These are phyloP conservation scores for Hypoxylon fragiforme DNA, from an alignment of 495 filamentous ascomycete species.

Conservation along the genomic window DNA sequence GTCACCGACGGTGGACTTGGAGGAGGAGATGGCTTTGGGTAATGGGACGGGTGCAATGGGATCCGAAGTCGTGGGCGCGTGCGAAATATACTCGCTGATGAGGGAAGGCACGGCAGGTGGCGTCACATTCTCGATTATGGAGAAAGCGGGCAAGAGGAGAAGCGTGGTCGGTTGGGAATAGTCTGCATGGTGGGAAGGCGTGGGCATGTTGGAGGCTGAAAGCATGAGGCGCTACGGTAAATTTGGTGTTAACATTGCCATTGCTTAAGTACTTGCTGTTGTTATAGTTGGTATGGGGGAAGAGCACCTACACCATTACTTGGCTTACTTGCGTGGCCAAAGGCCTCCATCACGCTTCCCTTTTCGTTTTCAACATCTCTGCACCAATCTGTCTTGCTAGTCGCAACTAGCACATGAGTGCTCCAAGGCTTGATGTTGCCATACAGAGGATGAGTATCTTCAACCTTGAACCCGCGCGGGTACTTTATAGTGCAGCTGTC, in stretches of 20 bases:
- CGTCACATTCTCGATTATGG: slow-evolving; percentile 81
- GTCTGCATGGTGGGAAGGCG: slow-evolving; percentile 61
- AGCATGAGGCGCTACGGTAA: slow-evolving; percentile 74
- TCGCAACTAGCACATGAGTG: slow-evolving; percentile 89
- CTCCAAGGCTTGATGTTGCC: slow-evolving; percentile 87
- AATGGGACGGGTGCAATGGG: slow-evolving; percentile 56
- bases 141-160: slow-evolving; percentile 86
- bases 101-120: slow-evolving; percentile 73
- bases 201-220: slow-evolving; percentile 90
- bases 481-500: slow-evolving; percentile 76
- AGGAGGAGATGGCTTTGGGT: slow-evolving; percentile 56
- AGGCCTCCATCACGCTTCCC: slow-evolving; percentile 93
- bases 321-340: slow-evolving; percentile 63
- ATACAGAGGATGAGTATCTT: slow-evolving; percentile 78
- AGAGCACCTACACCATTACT: slow-evolving; percentile 69
- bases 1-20: slow-evolving; percentile 49
- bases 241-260: slow-evolving; percentile 1
- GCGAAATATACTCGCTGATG: slow-evolving; percentile 71
- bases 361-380: slow-evolving; percentile 85
- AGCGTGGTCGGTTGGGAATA: slow-evolving; percentile 74
- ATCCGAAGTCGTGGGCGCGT: slow-evolving; percentile 72
- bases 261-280: background rate
- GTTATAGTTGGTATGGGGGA: background rate
- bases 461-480: slow-evolving; percentile 70
- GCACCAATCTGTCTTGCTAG: slow-evolving; percentile 94